Evolutionary conservation across 352 stramenopile species (phyloP), one percentile per base, ranked within the genome.

Genomic region (Elongisporangium prolatum): DNA sequence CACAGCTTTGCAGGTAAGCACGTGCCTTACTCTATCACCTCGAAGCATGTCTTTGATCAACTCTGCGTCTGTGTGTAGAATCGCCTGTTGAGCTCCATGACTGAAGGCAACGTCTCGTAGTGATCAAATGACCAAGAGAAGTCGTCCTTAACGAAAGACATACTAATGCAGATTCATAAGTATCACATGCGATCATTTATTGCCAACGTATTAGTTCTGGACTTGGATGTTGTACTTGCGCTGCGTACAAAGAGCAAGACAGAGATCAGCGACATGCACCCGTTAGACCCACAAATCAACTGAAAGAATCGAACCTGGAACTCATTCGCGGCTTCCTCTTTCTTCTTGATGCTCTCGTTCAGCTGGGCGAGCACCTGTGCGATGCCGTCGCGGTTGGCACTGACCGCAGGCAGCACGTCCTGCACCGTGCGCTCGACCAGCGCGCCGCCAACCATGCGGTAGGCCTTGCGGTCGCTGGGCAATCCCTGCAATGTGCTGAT

Each of bases 381-480:
- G 50, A 95, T 91, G 17, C 84, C 82, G 48, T 95, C 80, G 64
- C 81, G 82, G 67, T 93, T 95, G 49, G 80, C 64, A 20, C 57
- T 75, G 24, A 99, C 94, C 7, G 91, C 96, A 7, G 96, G 95
- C 38, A 98, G 81, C 48, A 98, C 95, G 67, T 99, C 95, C 65
- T 88, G 65, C 21, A 98, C 96, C 34, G 95, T 98, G 50, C 95
- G 93, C 77, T 99, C 95, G 51, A 99, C 95, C 40, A 99, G 74
- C 34, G 99, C 95, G 37, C 96, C 95, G 53, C 96, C 96, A 13
- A 99, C 92, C 75, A 99, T 91, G 61, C 96, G 90, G 66, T 97
- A 99, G 6, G 96, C 95, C 65, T 96, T 92, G 63, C 95, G 81
- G 58, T 77, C 68, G 0, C 66, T 71, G 18, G 83, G 80, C 60